These are phyloP conservation scores for Xylaria sp. DNA, from an alignment of 2,329 filamentous ascomycete genomes.

Conservation along the genomic window DNA sequence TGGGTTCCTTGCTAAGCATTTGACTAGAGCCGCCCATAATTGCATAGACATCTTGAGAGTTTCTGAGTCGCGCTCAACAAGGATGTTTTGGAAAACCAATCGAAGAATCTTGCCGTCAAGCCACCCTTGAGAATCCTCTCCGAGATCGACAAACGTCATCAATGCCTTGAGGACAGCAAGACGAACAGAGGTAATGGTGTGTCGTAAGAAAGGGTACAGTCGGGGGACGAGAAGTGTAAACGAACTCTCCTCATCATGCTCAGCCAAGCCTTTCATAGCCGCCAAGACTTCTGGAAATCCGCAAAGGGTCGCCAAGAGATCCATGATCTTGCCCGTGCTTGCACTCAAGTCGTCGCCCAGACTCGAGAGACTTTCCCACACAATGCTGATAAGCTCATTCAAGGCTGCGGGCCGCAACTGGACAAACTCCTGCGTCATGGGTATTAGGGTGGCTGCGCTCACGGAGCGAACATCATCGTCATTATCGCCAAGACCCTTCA, in stretches of 20 bases:
- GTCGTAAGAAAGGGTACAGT: slow-evolving; percentile 93
- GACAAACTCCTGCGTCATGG: slow-evolving; percentile 95
- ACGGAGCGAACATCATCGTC: slow-evolving; percentile 98
- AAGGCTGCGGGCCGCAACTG: slow-evolving; percentile 82
- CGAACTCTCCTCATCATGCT: slow-evolving; percentile 83
- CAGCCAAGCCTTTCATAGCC: slow-evolving; percentile 92
- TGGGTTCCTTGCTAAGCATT: slow-evolving; percentile 72
- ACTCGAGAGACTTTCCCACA: slow-evolving; percentile 97
- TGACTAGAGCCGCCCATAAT: slow-evolving; percentile 84
- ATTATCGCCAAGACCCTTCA: slow-evolving; percentile 89
- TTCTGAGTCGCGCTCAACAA: slow-evolving; percentile 89
- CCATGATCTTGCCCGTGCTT: slow-evolving; percentile 98
- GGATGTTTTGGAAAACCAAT: slow-evolving; percentile 91
- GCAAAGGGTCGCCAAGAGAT: slow-evolving; percentile 93
- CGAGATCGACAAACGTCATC: slow-evolving; percentile 90
- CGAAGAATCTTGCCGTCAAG: slow-evolving; percentile 89
- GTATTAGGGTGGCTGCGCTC: slow-evolving; percentile 95
- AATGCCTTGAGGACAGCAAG: slow-evolving; percentile 92
- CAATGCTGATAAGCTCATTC: slow-evolving; percentile 87
- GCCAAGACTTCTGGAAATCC: slow-evolving; percentile 92
- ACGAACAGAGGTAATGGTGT: slow-evolving; percentile 96
- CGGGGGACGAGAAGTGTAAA: slow-evolving; percentile 93
- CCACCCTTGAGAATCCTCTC: slow-evolving; percentile 87
- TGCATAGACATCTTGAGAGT: slow-evolving; percentile 86
- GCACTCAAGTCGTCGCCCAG: slow-evolving; percentile 97